A percentile compares a stretch with the other conserved stretches of the same genome.
Conservation (phyloP, 495 filamentous ascomycete species). For the Tricharina praecox region DNA sequence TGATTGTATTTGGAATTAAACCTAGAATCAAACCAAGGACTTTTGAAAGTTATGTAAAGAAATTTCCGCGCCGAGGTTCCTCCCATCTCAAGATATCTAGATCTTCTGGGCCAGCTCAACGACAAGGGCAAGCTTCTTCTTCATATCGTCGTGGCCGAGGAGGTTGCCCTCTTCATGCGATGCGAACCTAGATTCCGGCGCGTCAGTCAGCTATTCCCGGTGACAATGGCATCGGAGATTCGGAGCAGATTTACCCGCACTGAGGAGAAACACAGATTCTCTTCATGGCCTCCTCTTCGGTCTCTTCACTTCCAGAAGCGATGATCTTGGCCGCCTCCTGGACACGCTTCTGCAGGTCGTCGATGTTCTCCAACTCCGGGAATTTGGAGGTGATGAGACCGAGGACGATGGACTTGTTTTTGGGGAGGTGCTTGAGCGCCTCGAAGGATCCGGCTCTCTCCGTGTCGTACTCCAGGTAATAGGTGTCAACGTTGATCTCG, state of each 20-base stretch:
- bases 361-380: constrained; percentile 53
- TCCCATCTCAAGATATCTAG: not conserved
- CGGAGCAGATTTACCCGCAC: constrained; percentile 39
- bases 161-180: constrained; percentile 53
- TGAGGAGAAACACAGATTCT: constrained; percentile 57
- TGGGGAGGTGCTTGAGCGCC: constrained; percentile 54
- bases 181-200: constrained; percentile 33
- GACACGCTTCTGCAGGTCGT: constrained; percentile 52
- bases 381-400: constrained; percentile 62
- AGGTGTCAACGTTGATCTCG: constrained; percentile 56
- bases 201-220: not conserved
- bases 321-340: constrained; percentile 52
- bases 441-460: constrained; percentile 60
- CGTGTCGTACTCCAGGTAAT: constrained; percentile 75
- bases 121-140: constrained; percentile 49
- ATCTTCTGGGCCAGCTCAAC: constrained; percentile 44
- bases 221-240: not conserved
- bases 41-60: too few relatives aligned
- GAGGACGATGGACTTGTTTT: constrained; percentile 57
- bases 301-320: constrained; percentile 49
- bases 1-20: too few relatives aligned
- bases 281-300: constrained; percentile 46
- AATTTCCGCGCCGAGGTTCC: too few relatives aligned
- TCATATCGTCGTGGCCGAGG: constrained; percentile 48
- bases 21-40: too few relatives aligned